These are phyloP conservation scores for Volvox carteri DNA, from an alignment of 163 green algal genomes.

Conservation along the genomic window DNA sequence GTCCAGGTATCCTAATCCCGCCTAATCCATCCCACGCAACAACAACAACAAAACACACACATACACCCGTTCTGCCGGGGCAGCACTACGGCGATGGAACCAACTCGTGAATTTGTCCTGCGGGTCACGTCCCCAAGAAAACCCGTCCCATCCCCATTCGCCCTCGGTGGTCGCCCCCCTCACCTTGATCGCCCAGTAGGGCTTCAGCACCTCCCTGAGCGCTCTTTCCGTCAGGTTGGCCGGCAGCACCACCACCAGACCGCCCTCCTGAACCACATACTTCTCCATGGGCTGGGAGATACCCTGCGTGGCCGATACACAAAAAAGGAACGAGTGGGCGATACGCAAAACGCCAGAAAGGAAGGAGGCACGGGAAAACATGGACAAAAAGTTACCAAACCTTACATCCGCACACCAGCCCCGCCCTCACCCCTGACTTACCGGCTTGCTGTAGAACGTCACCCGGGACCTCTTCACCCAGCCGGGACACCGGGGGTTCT, in stretches of 20 bases:
- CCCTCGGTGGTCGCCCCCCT: too few relatives aligned
- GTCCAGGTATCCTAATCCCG: too few relatives aligned
- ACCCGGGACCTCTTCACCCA: conserved; percentile 54
- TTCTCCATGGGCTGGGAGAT: conserved; percentile 37
- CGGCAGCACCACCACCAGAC: conserved; percentile 45
- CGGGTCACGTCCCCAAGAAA: too few relatives aligned
- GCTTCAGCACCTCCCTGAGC: conserved; percentile 42
- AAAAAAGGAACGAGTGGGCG: too few relatives aligned
- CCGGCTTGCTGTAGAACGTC: conserved; percentile 37
- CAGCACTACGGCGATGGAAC: too few relatives aligned
- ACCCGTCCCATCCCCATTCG: too few relatives aligned
- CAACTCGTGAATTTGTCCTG: too few relatives aligned
- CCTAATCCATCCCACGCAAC: too few relatives aligned
- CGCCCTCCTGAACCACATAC: conserved; percentile 54
- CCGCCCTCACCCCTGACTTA: background rate
- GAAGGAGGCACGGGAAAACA: background rate
- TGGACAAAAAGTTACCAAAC: background rate
- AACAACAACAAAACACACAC: too few relatives aligned
- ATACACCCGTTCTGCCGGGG: too few relatives aligned
- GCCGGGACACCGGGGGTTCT: conserved; percentile 71
- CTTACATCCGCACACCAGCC: background rate
- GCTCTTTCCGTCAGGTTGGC: conserved; percentile 25
- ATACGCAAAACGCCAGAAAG: too few relatives aligned
- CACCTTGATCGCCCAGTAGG: conserved; percentile 52
- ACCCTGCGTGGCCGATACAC: background rate